phyloP scores from a whole-genome alignment of 2,329 filamentous ascomycete species.

The Stromatinia cepivora region DNA sequence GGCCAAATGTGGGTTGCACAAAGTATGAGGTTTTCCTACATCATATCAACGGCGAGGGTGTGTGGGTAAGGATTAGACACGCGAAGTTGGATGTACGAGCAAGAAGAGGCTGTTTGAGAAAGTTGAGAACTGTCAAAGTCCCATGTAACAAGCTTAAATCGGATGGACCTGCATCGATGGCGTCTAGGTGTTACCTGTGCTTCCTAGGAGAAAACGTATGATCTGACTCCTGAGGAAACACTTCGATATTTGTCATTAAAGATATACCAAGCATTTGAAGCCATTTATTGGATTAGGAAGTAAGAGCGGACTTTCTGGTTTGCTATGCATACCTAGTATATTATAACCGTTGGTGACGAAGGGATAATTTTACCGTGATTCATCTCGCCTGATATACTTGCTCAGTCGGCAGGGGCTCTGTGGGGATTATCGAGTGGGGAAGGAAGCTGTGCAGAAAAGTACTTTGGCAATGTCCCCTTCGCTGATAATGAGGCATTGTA shows the following conservation, averaged over 20 bases:
- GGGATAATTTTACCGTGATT: background rate
- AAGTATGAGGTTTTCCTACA: slow-evolving; percentile 8
- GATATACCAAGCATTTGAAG: background rate
- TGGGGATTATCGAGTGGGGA: background rate
- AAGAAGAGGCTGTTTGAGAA: background rate
- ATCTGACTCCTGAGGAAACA: slow-evolving; percentile 1
- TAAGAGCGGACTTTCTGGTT: background rate
- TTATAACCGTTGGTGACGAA: slow-evolving; percentile 1
- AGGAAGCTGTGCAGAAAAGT: background rate
- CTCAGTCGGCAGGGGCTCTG: background rate
- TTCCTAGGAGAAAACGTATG: background rate
- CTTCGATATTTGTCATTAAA: background rate
- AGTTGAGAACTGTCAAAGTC: background rate
- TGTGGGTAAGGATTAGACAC: background rate
- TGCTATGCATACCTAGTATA: background rate
- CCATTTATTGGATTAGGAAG: background rate
- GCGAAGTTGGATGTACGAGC: background rate
- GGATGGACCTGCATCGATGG: slow-evolving; percentile 22
- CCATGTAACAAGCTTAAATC: slow-evolving; percentile 11
- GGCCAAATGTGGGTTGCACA: background rate
- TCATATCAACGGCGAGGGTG: slow-evolving; percentile 2
- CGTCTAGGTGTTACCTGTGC: slow-evolving; percentile 3
- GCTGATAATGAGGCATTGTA: slow-evolving; percentile 3
- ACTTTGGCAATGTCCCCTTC: background rate
- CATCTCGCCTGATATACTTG: slow-evolving; percentile 4